Evolutionary conservation across 345 rosid species (phyloP).

Genomic region (Citrus unshiu): DNA sequence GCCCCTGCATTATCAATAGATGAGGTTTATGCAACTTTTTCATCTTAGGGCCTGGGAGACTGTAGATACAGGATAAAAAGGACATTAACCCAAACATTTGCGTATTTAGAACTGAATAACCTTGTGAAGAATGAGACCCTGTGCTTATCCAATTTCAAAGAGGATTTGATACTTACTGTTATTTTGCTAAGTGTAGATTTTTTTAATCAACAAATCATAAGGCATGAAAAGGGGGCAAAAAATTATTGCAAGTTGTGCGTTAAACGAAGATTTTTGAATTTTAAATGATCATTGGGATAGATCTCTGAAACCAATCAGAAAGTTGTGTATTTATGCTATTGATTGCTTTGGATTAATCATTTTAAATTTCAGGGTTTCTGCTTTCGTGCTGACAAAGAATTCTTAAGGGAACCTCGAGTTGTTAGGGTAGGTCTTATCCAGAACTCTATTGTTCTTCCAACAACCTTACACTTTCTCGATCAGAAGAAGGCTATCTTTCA

Average conservation of each 20-base stretch:
- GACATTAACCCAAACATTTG: neutral
- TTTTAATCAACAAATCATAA: neutral
- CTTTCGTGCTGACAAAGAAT: constrained; percentile 73
- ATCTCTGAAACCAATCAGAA: neutral
- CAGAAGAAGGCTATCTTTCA: constrained; percentile 64
- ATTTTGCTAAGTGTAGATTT: neutral
- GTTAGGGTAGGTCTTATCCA: constrained; percentile 94
- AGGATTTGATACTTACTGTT: neutral
- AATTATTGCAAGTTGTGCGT: neutral
- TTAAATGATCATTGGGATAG: neutral
- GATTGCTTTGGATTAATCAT: neutral
- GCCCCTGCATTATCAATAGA: neutral
- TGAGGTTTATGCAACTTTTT: neutral
- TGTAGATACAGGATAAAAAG: neutral
- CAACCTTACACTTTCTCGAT: constrained; percentile 61
- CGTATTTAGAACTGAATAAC: neutral
- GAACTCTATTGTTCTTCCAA: constrained; percentile 81
- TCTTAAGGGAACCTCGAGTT: constrained; percentile 61
- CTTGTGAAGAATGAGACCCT: neutral
- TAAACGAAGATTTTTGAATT: neutral
- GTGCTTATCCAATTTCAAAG: neutral
- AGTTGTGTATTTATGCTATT: neutral
- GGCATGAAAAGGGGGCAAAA: neutral
- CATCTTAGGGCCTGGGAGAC: neutral
- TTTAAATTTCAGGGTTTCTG: constrained; percentile 49